Conservation (phyloP, 2,329 filamentous ascomycete genomes). For the Fusarium sp. region DNA sequence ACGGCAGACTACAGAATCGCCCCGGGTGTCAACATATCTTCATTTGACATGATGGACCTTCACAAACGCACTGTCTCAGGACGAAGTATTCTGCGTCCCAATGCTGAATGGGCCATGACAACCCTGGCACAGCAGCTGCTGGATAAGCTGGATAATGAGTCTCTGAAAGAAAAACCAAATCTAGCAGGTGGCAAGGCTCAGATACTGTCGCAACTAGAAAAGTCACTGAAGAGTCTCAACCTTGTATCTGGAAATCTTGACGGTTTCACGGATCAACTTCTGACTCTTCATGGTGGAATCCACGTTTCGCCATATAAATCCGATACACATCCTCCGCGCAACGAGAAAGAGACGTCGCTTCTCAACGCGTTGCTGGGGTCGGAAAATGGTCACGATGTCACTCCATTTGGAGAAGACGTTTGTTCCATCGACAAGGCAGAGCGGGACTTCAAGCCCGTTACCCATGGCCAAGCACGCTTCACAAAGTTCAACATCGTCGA, state of each 20-base stretch:
- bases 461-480: not conserved
- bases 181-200: not conserved
- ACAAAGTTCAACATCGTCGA: slow-evolving; percentile 6
- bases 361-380: accelerated
- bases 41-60: not conserved
- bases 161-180: not conserved
- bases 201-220: not conserved
- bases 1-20: not conserved
- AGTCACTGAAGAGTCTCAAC: not conserved
- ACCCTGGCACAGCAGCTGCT: not conserved
- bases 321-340: not conserved
- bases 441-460: not conserved
- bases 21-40: not conserved
- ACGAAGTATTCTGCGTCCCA: not conserved
- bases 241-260: not conserved
- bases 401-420: not conserved
- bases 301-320: not conserved
- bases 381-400: not conserved
- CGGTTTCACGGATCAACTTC: not conserved
- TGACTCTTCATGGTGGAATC: accelerated
- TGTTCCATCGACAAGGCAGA: not conserved
- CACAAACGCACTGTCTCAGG: not conserved
- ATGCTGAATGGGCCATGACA: not conserved
- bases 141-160: not conserved
- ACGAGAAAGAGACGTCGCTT: not conserved